Evolutionary conservation across 164 flowering plant species (phyloP), one percentile per base, ranked within the genome.

Genomic region (Warburgia ugandensis): DNA sequence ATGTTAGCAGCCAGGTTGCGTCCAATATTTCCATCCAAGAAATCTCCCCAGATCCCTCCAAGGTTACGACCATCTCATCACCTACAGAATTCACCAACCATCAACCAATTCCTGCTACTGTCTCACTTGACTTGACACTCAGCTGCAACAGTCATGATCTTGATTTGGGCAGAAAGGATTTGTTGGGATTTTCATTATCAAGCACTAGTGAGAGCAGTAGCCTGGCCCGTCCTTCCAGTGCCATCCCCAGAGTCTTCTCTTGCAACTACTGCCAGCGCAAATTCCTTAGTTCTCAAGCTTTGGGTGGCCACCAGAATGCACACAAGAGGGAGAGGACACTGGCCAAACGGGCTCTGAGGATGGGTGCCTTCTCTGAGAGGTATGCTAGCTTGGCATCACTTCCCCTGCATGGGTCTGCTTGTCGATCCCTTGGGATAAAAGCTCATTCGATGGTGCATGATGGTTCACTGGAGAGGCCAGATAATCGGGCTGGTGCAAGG

Each of bases 261-360:
- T 88, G 96, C 73, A 88, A 82, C 52, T 88, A 76, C 54, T 84
- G 94, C 56, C 60, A 71, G 28, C 79, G 96, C 42, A 84, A 84
- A 63, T 88, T 88, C 71, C 81, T 60, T 58, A 88, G 91, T 71
- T 84, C 94, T 1, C 96, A 84, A 59, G 96, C 96, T 3, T 52
- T 84, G 11, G 94, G 96, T 16, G 96, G 96, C 10, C 91, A 88
- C 60, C 96, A 82, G 61, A 88, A 88, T 61, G 94, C 94, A 10
- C 96, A 84, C 46, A 88, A 88, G 60, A 64, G 94, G 47, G 94
- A 88, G 64, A 63, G 88, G 49, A 78, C 87, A 22, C 69, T 87
- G 47, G 90, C 92, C 3, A 87, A 87, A 60, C 67, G 96, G 4
- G 94, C 90, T 12, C 71, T 78, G 78, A 64, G 85, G 37, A 84